Conservation (phyloP, 208 protist species). For the Herpetomonas muscarum region DNA sequence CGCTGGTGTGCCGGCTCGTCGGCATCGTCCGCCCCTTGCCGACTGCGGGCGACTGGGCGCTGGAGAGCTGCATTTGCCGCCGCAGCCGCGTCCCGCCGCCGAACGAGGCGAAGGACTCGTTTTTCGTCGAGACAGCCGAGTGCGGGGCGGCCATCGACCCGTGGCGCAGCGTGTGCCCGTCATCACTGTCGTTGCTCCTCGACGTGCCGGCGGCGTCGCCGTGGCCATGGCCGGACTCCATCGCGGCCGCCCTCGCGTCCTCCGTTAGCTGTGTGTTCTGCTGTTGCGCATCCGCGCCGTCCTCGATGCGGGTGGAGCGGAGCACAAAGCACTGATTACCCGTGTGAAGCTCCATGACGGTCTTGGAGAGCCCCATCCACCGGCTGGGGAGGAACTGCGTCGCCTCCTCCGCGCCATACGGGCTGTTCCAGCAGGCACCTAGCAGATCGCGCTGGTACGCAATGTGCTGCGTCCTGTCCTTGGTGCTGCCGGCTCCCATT, state of each 20-base stretch:
- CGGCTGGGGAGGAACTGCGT: slow-evolving; percentile 36
- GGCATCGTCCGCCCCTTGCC: background rate
- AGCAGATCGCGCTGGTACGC: slow-evolving; percentile 58
- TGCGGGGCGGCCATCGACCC: background rate
- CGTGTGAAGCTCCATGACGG: slow-evolving; percentile 40
- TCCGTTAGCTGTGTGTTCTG: background rate
- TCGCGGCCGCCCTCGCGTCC: background rate
- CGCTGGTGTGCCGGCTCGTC: background rate
- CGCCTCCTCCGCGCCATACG: slow-evolving; percentile 30
- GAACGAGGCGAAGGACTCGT: background rate
- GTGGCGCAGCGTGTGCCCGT: background rate
- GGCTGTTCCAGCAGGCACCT: slow-evolving; percentile 46
- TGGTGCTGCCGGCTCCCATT: slow-evolving; percentile 31
- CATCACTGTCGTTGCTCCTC: background rate
- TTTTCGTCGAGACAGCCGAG: background rate
- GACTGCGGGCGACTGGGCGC: background rate
- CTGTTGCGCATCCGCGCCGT: slow-evolving; percentile 2
- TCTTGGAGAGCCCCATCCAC: slow-evolving; percentile 47
- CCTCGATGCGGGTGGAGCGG: slow-evolving; percentile 20
- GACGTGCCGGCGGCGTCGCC: background rate
- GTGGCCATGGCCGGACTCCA: slow-evolving; percentile 2
- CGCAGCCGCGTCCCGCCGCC: background rate
- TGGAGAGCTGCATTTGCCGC: background rate
- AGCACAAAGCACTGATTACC: slow-evolving; percentile 47
- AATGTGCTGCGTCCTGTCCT: slow-evolving; percentile 36